These are phyloP conservation scores for Tulasnella sp. DNA, from an alignment of 768 basidiomycete species.

Conservation along the genomic window DNA sequence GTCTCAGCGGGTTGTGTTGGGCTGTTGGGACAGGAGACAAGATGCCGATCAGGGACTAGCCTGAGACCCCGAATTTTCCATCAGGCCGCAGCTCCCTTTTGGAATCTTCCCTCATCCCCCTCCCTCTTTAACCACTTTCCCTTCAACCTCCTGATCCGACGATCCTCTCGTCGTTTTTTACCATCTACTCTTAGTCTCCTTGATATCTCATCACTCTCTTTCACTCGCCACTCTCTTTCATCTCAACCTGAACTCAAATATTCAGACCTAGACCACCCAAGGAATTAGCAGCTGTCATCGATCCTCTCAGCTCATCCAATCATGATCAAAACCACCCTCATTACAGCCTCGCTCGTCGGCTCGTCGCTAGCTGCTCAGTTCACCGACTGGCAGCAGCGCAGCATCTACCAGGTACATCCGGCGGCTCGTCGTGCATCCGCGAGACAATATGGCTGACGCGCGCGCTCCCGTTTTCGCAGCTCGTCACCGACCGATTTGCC, in stretches of 20 bases:
- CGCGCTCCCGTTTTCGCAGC: not conserved
- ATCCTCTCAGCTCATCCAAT: not conserved
- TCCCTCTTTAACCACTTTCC: not conserved
- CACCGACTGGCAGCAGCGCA: not conserved
- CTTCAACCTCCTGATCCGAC: not conserved
- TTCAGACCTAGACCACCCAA: not conserved
- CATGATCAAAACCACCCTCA: not conserved
- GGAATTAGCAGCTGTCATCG: not conserved
- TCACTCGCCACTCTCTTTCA: not conserved
- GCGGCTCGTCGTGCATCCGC: no score
- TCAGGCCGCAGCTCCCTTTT: no score
- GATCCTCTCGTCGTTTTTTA: not conserved
- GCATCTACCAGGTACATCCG: constrained; percentile 5
- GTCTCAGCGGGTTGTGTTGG: no score
- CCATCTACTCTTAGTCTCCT: not conserved
- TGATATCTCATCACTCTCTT: not conserved
- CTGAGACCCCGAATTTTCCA: no score
- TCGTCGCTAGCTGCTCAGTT: not conserved
- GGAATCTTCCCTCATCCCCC: not conserved
- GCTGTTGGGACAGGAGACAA: no score
- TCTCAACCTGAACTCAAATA: not conserved
- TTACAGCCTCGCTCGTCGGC: not conserved
- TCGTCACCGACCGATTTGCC: not conserved
- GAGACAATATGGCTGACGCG: not conserved
- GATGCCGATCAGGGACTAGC: no score